Evolutionary conservation across 768 basidiomycete genomes (phyloP).

Genomic region (Naganishia vishniacii): DNA sequence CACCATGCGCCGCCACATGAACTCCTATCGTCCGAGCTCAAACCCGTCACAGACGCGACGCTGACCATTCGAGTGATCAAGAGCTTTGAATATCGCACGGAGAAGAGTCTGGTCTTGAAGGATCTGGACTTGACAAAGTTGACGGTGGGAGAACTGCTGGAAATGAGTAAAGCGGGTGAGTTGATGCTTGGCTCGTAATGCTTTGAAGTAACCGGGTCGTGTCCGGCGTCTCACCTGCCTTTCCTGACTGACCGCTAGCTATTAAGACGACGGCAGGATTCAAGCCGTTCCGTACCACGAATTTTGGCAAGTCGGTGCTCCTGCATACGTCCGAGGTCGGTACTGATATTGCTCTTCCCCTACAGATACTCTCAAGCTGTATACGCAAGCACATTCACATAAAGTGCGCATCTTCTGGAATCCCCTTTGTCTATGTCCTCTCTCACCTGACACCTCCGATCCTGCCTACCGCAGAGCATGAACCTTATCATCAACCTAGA

Average conservation of each 20-base stretch:
- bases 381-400: slow-evolving; percentile 87
- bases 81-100: slow-evolving; percentile 85
- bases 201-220: background rate
- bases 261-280: slow-evolving; percentile 69
- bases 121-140: slow-evolving; percentile 69
- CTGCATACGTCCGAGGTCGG: background rate
- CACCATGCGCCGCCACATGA: slow-evolving; percentile 9
- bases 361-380: slow-evolving; percentile 86
- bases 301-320: slow-evolving; percentile 57
- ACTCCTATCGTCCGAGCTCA: slow-evolving; percentile 26
- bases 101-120: slow-evolving; percentile 77
- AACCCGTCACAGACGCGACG: slow-evolving; percentile 61
- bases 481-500: slow-evolving; percentile 98
- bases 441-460: background rate
- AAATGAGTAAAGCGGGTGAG: slow-evolving; percentile 63
- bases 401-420: slow-evolving; percentile 61
- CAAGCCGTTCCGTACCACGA: slow-evolving; percentile 76
- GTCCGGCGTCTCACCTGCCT: too few species aligned
- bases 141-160: slow-evolving; percentile 76
- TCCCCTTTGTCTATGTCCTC: background rate
- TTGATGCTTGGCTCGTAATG: slow-evolving; percentile 7
- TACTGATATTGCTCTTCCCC: background rate
- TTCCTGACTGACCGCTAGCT: slow-evolving; percentile 58
- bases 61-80: slow-evolving; percentile 90
- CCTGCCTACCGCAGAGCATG: slow-evolving; percentile 61